A percentile compares a stretch with the other conserved stretches of the same genome.
Evolutionary conservation across 495 filamentous ascomycete species (phyloP).

Genomic region (Cetradonia linearis): DNA sequence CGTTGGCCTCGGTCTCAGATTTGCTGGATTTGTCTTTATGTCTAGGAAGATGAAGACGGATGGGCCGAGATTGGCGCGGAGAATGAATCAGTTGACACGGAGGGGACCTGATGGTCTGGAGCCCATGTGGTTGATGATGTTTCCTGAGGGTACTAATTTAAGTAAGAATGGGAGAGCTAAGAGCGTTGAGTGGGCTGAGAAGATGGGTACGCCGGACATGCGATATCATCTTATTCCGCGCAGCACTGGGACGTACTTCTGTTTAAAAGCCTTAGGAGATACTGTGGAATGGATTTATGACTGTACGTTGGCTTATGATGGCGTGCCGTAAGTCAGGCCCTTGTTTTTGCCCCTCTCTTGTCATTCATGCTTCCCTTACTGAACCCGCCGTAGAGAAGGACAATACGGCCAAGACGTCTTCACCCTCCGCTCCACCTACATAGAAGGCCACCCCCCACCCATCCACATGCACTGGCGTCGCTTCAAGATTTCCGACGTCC

Average conservation of each 20-base stretch:
- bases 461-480: conserved; percentile 61
- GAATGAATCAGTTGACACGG: conserved; percentile 45
- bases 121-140: conserved; percentile 77
- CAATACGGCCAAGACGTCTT: conserved; percentile 55
- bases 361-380: not conserved
- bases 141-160: conserved; percentile 71
- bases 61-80: conserved; percentile 52
- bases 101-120: conserved; percentile 25
- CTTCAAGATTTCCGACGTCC: conserved; percentile 47
- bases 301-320: conserved; percentile 57
- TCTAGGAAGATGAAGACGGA: conserved; percentile 67
- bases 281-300: conserved; percentile 70
- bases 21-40: conserved; percentile 74
- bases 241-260: conserved; percentile 64
- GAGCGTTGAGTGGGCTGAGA: conserved; percentile 57
- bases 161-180: conserved; percentile 50
- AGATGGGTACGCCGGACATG: conserved; percentile 50
- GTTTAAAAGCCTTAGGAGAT: conserved; percentile 54
- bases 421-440: conserved; percentile 49
- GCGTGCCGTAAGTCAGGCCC: conserved; percentile 55
- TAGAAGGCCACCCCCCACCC: conserved; percentile 51
- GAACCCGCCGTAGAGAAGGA: conserved; percentile 35
- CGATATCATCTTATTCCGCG: conserved; percentile 59
- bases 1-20: conserved; percentile 63
- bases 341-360: not conserved